Evolutionary conservation across 495 filamentous ascomycete species (phyloP).

Genomic region (Tirmania nivea): DNA sequence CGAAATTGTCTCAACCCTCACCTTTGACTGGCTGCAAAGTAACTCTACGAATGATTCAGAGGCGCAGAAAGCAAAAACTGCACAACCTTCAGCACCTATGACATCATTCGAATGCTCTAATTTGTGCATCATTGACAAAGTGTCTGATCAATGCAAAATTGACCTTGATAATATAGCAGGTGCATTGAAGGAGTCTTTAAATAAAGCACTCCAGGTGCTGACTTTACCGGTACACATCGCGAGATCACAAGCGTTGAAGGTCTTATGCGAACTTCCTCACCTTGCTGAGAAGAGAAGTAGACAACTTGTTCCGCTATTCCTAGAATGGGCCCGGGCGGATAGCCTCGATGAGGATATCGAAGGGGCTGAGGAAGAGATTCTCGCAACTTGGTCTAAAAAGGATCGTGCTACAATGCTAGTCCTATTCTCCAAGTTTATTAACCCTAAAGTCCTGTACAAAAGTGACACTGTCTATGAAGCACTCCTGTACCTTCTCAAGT

Average conservation of each 20-base stretch:
- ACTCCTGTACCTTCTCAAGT: conserved; percentile 49
- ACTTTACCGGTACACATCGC: conserved; percentile 25
- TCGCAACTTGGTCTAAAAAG: conserved; percentile 22
- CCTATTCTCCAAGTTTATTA: conserved; percentile 66
- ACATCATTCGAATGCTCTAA: conserved; percentile 72
- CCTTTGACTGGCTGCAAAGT: conserved; percentile 48
- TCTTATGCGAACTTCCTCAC: conserved; percentile 47
- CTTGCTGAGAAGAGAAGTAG: conserved; percentile 73
- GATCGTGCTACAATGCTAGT: conserved; percentile 64
- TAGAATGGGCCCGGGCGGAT: conserved; percentile 40
- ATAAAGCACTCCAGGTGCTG: conserved; percentile 26
- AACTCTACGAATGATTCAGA: neutral
- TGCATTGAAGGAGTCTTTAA: conserved; percentile 30
- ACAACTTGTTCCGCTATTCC: conserved; percentile 60
- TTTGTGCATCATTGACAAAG: conserved; percentile 32
- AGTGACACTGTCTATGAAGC: conserved; percentile 53
- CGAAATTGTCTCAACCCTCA: conserved; percentile 45
- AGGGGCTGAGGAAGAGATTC: conserved; percentile 24
- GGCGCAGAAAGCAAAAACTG: conserved; percentile 56
- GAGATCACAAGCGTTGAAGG: conserved; percentile 54
- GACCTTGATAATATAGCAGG: conserved; percentile 24
- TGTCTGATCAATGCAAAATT: conserved; percentile 22
- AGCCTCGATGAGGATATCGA: conserved; percentile 24
- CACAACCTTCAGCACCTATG: conserved; percentile 31
- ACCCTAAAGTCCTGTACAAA: conserved; percentile 63